Base-by-base conservation (phyloP, 805 yeast genomes). In the Ogataea glucozyma region DNA sequence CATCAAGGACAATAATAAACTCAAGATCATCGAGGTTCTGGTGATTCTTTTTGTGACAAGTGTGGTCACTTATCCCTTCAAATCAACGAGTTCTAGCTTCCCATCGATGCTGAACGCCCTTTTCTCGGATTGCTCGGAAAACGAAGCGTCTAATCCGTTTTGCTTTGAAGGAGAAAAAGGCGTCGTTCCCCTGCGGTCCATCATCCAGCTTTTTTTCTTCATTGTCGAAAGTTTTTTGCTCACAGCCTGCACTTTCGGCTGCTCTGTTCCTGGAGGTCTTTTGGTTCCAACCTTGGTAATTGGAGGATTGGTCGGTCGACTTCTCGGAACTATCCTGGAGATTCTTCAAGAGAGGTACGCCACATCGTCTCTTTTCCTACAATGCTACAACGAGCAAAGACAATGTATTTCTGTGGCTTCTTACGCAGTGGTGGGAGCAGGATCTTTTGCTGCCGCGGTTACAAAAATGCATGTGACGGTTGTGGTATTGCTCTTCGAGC, bases 341-440 rank as follows among this genome's bases (percentile, higher is more conserved):
- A 58, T 58, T 2, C 52, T 79, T 16, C 87, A 82, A 57, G 39
- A 50, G 16, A 46, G 54, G 8, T 58, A 65, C 41, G 65, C 62
- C 12, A 56, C 56, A 19, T 66, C 73, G 34, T 65, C 72, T 1
- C 64, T 66, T 7, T 69, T 67, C 33, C 34, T 55, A 3, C 59
- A 66, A 14, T 73, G 78, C 48, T 75, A 43, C 63, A 75, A 56
- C 20, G 67, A 62, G 23, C 54, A 58, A 14, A 51, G 56, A 18
- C 52, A 70, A 43, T 81, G 93, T 52, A 80, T 88, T 8, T 83
- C 89, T 1, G 95, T 95, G 0, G 90, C 93, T 0, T 87, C 90
- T 0, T 88, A 88, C 57, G 95, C 95, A 0, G 84, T 88, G 8
- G 87, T 88, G 17, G 96, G 96, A 0, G 88, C 95, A 0, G 95